Evolutionary conservation across 441 rosid species (phyloP).

Genomic region (Populus hybrid): DNA sequence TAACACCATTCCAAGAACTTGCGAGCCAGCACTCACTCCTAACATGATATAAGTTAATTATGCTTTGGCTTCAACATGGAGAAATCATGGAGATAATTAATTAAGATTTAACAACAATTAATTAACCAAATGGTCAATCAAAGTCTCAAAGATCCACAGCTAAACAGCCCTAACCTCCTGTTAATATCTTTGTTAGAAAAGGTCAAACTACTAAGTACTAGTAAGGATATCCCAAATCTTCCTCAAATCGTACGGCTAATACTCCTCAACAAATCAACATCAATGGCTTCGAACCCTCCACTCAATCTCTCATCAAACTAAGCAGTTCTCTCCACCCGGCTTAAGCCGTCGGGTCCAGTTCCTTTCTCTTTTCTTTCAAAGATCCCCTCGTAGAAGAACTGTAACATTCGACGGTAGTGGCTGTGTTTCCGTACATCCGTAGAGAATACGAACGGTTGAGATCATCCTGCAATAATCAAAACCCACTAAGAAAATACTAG

Average conservation of each 20-base stretch:
- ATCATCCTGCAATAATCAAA: conserved; percentile 24
- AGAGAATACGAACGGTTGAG: conserved; percentile 9
- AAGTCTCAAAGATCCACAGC: not conserved
- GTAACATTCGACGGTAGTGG: conserved; percentile 1
- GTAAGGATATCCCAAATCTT: conserved; percentile 6
- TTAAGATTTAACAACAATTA: too few relatives aligned
- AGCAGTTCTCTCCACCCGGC: not conserved
- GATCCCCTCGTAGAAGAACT: conserved; percentile 9
- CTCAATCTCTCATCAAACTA: not conserved
- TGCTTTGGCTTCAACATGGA: not conserved
- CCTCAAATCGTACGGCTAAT: conserved; percentile 27
- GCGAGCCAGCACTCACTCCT: too few relatives aligned
- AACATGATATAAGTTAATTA: too few relatives aligned
- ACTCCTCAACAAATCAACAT: not conserved
- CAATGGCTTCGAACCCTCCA: conserved; percentile 6
- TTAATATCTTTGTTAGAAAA: not conserved
- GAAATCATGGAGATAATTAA: too few relatives aligned
- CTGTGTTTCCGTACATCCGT: not conserved
- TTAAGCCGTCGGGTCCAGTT: conserved; percentile 1
- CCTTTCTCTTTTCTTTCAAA: conserved; percentile 16
- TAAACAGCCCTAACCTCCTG: not conserved
- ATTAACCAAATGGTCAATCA: not conserved
- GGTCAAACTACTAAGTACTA: conserved; percentile 3
- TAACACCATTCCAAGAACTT: too few relatives aligned
- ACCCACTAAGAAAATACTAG: not conserved